Evolutionary conservation across 1,284 basidiomycete genomes (phyloP).

Genomic region (Rhodotorula sp.): DNA sequence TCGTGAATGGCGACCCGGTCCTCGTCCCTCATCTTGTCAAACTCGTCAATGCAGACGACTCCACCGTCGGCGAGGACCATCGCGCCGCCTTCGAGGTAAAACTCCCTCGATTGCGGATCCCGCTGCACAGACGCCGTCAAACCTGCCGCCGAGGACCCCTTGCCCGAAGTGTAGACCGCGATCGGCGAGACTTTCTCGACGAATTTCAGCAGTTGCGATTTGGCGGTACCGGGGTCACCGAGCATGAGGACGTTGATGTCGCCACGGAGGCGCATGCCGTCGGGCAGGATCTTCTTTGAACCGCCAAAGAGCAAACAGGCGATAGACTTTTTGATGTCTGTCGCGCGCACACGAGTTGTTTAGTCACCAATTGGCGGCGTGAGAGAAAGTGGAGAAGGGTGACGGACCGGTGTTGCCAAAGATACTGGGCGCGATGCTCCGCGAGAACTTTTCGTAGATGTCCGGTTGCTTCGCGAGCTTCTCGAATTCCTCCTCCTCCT

Average conservation of each 20-base stretch:
- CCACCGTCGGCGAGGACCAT: constrained; percentile 99
- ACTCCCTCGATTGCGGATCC: constrained; percentile 88
- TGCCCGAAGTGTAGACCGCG: constrained; percentile 96
- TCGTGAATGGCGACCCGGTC: constrained; percentile 99
- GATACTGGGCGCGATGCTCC: constrained; percentile 95
- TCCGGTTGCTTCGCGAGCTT: constrained; percentile 84
- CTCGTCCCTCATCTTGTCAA: constrained; percentile 99
- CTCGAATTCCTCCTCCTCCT: constrained; percentile 93
- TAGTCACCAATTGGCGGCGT: background rate
- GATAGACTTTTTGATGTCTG: constrained; percentile 98
- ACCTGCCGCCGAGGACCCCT: constrained; percentile 97
- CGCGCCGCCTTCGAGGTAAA: constrained; percentile 97
- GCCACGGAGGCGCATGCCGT: constrained; percentile 94
- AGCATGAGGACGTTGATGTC: constrained; percentile 97
- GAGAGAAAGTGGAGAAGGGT: background rate
- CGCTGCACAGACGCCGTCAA: constrained; percentile 96
- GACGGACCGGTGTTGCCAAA: constrained; percentile 82
- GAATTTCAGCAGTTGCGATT: constrained; percentile 95
- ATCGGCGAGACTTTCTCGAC: constrained; percentile 99
- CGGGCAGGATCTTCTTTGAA: constrained; percentile 96
- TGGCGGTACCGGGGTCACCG: constrained; percentile 97
- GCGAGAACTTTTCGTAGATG: constrained; percentile 91
- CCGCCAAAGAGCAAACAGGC: constrained; percentile 93
- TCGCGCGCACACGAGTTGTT: no score
- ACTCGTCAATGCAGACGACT: constrained; percentile 99